phyloP scores from a whole-genome alignment of 768 basidiomycete genomes.

The Mycena chlorophos region DNA sequence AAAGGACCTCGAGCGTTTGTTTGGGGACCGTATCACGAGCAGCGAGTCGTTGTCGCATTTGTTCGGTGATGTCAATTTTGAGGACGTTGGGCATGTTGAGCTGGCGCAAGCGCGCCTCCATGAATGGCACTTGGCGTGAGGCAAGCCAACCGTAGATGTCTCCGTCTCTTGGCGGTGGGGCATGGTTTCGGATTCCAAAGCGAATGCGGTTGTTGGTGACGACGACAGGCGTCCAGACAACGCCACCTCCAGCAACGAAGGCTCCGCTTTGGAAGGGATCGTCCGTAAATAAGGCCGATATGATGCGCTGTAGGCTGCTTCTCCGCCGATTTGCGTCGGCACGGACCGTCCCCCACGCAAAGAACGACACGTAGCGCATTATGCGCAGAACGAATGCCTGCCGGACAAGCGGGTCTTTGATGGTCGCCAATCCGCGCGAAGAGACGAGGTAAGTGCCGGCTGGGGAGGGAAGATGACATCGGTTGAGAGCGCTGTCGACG shows the following conservation, averaged over 20 bases:
- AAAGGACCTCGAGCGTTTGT: conserved; percentile 44
- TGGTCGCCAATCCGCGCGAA: conserved; percentile 30
- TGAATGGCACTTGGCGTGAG: conserved; percentile 53
- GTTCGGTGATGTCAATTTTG: conserved; percentile 45
- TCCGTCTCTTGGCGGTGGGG: conserved; percentile 1
- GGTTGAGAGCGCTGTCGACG: conserved; percentile 45
- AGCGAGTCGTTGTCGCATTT: conserved; percentile 3
- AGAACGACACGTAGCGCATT: conserved; percentile 69
- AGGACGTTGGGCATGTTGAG: conserved; percentile 29
- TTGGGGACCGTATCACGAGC: conserved; percentile 15
- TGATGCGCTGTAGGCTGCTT: conserved; percentile 47
- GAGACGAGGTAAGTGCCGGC: conserved; percentile 53
- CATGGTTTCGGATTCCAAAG: conserved; percentile 17
- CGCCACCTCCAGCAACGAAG: conserved; percentile 61
- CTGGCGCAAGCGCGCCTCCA: conserved; percentile 31
- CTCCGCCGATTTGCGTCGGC: conserved; percentile 60
- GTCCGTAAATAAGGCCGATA: conserved; percentile 47
- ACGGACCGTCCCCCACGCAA: conserved; percentile 72
- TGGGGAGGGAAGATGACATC: conserved; percentile 44
- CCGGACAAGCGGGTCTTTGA: conserved; percentile 38
- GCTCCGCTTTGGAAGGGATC: conserved; percentile 27
- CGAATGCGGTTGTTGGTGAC: conserved; percentile 29
- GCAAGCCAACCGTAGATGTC: conserved; percentile 59
- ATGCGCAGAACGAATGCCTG: conserved; percentile 51
- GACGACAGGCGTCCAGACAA: conserved; percentile 61